These are phyloP conservation scores for Pythium coloratum DNA, from an alignment of 352 stramenopile species.

Conservation along the genomic window DNA sequence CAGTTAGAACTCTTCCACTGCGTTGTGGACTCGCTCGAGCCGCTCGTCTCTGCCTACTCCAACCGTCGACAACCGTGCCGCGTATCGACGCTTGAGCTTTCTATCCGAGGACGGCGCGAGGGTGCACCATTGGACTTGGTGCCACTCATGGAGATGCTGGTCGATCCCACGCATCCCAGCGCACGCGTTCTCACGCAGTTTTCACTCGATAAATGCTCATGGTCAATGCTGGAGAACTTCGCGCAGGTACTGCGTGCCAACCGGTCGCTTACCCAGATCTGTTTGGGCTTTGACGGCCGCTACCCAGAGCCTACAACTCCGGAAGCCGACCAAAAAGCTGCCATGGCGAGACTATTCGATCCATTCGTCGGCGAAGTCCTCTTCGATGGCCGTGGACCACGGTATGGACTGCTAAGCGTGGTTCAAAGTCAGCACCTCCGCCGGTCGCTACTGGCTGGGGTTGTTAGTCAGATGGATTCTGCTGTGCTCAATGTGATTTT, in stretches of 20 bases:
- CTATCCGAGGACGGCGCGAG: not conserved
- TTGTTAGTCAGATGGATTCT: not conserved
- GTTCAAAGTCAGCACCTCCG: not conserved
- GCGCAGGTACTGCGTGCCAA: not conserved
- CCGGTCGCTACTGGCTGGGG: no score
- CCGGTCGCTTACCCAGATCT: not conserved
- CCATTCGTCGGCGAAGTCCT: not conserved
- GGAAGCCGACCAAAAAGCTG: not conserved
- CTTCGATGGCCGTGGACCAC: not conserved
- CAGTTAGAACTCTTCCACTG: not conserved
- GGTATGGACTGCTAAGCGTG: not conserved
- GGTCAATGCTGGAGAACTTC: not conserved
- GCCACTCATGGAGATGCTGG: not conserved
- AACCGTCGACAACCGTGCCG: not conserved
- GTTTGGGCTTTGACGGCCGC: not conserved
- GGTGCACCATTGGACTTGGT: not conserved
- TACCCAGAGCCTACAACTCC: no score
- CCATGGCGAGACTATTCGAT: not conserved
- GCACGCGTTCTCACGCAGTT: not conserved
- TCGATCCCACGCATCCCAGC: not conserved
- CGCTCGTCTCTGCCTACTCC: not conserved
- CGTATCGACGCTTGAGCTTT: not conserved
- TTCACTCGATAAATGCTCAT: not conserved
- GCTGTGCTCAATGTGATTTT: not conserved
- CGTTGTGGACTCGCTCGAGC: not conserved